phyloP scores from a whole-genome alignment of 768 basidiomycete species.

The Rhodotorula sphaerocarpa region DNA sequence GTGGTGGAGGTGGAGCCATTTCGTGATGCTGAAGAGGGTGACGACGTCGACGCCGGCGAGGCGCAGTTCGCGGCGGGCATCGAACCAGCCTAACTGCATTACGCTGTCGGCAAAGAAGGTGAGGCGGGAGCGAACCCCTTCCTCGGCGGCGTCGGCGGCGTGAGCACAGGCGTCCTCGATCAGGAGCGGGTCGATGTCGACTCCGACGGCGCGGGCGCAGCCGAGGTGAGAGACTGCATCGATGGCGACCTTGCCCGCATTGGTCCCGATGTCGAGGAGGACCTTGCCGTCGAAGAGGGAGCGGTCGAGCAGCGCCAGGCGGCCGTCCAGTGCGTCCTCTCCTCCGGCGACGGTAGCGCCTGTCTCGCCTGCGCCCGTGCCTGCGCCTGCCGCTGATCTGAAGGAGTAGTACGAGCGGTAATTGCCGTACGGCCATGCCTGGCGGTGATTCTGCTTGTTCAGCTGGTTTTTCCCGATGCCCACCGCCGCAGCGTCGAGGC shows the following conservation, averaged over 20 bases:
- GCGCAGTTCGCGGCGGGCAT: background rate
- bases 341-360: background rate
- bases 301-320: slow-evolving; percentile 57
- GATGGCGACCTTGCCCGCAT: slow-evolving; percentile 78
- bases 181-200: slow-evolving; percentile 71
- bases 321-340: slow-evolving; percentile 50
- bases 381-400: slow-evolving; percentile 32
- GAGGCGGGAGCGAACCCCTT: background rate
- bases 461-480: no score
- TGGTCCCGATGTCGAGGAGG: slow-evolving; percentile 77
- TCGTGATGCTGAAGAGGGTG: slow-evolving; percentile 67
- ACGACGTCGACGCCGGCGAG: slow-evolving; percentile 10
- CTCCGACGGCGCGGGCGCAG: slow-evolving; percentile 60
- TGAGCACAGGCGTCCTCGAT: slow-evolving; percentile 43
- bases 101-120: slow-evolving; percentile 15
- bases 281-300: slow-evolving; percentile 52
- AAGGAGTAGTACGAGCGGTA: slow-evolving; percentile 28
- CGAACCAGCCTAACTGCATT: slow-evolving; percentile 17
- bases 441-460: background rate
- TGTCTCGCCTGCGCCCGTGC: no score
- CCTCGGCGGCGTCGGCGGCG: background rate
- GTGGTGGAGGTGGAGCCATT: slow-evolving; percentile 83
- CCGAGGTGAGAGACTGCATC: slow-evolving; percentile 56
- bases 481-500: background rate
- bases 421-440: slow-evolving; percentile 20